A percentile compares a stretch with the other conserved stretches of the same genome.
Evolutionary conservation across 176 grass and related monocot species (phyloP).

Genomic region (Rhynchospora breviuscula): DNA sequence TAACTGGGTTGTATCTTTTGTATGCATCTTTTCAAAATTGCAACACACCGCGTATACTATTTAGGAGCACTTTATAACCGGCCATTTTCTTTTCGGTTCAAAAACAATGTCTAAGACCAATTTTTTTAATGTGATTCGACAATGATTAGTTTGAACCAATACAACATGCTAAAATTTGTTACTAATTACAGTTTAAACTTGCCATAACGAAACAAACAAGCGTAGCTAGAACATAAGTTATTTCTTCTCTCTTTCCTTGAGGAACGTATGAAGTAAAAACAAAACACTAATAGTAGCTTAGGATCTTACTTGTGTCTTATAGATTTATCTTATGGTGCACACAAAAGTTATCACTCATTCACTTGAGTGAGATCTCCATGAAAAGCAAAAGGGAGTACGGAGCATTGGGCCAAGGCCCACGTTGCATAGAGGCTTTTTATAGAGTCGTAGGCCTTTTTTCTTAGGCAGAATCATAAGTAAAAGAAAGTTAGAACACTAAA

Average conservation of each 20-base stretch:
- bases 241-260: not conserved
- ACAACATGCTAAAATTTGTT: not conserved
- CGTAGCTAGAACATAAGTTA: not conserved
- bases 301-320: not conserved
- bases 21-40: not conserved
- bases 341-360: not conserved
- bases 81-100: no score
- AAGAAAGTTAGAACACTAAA: not conserved
- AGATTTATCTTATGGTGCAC: not conserved
- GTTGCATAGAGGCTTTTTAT: conserved; percentile 11
- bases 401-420: conserved; percentile 22
- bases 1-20: not conserved
- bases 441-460: conserved; percentile 20
- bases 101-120: not conserved
- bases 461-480: conserved; percentile 11
- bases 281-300: not conserved
- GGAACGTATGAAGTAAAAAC: not conserved
- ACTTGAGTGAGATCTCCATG: not conserved
- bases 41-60: not conserved
- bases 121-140: not conserved
- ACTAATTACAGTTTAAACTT: not conserved
- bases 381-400: conserved; percentile 10
- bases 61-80: not conserved
- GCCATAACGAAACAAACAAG: not conserved
- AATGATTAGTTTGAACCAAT: not conserved